These are phyloP conservation scores for Septoria petroselini DNA, from an alignment of 2,329 filamentous ascomycete species.

Conservation along the genomic window DNA sequence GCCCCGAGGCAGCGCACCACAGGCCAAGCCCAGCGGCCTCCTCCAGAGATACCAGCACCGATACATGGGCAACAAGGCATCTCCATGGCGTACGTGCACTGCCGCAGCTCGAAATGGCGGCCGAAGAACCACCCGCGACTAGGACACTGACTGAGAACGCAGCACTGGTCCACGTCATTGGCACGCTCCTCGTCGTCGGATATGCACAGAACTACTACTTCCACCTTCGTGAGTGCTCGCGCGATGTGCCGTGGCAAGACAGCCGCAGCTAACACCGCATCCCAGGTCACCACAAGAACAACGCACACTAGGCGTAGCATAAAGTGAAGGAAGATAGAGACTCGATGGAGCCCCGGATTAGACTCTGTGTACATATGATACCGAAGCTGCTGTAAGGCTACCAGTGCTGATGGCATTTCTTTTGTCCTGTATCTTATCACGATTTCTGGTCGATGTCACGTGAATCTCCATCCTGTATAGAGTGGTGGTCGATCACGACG, in stretches of 20 bases:
- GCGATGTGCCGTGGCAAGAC: too few species aligned
- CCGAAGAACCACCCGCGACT: background rate
- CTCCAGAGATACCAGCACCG: conserved; percentile 78
- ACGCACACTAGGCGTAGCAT: conserved; percentile 70
- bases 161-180: conserved; percentile 89
- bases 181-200: conserved; percentile 72
- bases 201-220: conserved; percentile 99
- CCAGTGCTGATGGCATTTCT: conserved; percentile 8
- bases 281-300: conserved; percentile 99
- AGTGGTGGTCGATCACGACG: background rate
- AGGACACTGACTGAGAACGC: conserved; percentile 21
- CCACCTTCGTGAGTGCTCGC: conserved; percentile 79
- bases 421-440: background rate
- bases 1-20: conserved; percentile 84
- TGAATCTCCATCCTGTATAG: background rate
- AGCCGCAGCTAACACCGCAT: background rate
- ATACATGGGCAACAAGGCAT: conserved; percentile 94
- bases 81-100: conserved; percentile 72
- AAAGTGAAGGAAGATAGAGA: conserved; percentile 8
- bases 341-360: conserved; percentile 11
- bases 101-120: background rate
- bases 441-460: background rate
- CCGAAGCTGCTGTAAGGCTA: conserved; percentile 18
- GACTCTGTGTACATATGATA: conserved; percentile 27
- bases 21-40: conserved; percentile 75